Evolutionary conservation across 2,329 filamentous ascomycete genomes (phyloP).

Genomic region (Penicillium palitans): DNA sequence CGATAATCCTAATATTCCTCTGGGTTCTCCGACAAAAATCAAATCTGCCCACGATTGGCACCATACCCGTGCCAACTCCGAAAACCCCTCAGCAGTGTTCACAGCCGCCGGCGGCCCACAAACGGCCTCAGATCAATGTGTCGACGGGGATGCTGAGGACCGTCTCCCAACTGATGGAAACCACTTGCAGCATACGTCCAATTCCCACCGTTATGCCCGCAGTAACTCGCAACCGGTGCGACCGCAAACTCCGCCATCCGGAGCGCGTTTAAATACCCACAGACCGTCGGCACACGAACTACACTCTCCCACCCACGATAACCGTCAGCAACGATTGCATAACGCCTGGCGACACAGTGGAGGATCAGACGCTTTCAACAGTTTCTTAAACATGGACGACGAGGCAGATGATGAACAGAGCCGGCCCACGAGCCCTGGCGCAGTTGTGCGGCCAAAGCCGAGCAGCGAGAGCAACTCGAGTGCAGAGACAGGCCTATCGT

Average conservation of each 20-base stretch:
- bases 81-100: slow-evolving; percentile 58
- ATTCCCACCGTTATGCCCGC: slow-evolving; percentile 50
- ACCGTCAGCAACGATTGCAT: slow-evolving; percentile 37
- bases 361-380: slow-evolving; percentile 44
- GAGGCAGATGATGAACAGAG: slow-evolving; percentile 37
- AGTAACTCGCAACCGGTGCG: slow-evolving; percentile 50
- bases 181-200: slow-evolving; percentile 34
- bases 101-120: slow-evolving; percentile 45
- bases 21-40: slow-evolving; percentile 55
- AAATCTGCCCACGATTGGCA: slow-evolving; percentile 64
- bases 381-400: slow-evolving; percentile 46
- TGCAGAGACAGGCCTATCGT: slow-evolving; percentile 42
- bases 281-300: slow-evolving; percentile 34
- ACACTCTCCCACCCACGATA: slow-evolving; percentile 32
- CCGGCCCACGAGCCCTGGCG: slow-evolving; percentile 31
- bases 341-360: slow-evolving; percentile 43
- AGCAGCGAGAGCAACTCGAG: slow-evolving; percentile 34
- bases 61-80: slow-evolving; percentile 70
- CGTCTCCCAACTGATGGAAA: slow-evolving; percentile 34
- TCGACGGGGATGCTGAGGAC: slow-evolving; percentile 38
- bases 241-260: slow-evolving; percentile 49
- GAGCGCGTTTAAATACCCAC: slow-evolving; percentile 36
- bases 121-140: slow-evolving; percentile 35
- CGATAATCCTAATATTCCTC: slow-evolving; percentile 15
- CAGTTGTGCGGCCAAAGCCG: slow-evolving; percentile 33